These are phyloP conservation scores for Moelleriella libera DNA, from an alignment of 2,329 filamentous ascomycete species.

Conservation along the genomic window DNA sequence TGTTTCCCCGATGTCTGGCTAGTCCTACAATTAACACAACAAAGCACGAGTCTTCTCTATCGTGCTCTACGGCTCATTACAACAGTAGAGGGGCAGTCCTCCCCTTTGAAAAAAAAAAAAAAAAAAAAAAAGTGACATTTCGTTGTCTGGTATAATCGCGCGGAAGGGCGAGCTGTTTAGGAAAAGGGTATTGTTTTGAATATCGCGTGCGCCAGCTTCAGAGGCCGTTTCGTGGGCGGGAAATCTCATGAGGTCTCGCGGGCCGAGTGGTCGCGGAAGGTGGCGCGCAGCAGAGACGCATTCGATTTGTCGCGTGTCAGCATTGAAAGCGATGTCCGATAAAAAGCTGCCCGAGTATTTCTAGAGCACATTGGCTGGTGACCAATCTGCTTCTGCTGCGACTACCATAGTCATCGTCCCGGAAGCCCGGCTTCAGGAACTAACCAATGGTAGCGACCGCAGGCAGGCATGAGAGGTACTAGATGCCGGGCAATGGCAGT, in stretches of 20 bases:
- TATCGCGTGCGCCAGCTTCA: constrained; percentile 1
- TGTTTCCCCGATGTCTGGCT: constrained; percentile 4
- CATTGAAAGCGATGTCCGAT: too few relatives aligned
- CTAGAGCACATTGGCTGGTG: too few relatives aligned
- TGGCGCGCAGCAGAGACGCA: not conserved
- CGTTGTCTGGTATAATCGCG: constrained; percentile 13
- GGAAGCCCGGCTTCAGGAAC: not conserved
- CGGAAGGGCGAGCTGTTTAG: not conserved
- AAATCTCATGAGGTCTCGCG: not conserved
- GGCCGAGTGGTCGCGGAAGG: not conserved
- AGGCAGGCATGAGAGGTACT: constrained; percentile 3
- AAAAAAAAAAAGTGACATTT: constrained; percentile 6
- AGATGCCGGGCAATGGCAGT: not conserved
- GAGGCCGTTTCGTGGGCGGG: not conserved
- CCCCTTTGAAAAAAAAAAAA: constrained; percentile 7
- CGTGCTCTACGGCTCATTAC: constrained; percentile 6
- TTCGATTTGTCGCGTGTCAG: too few relatives aligned
- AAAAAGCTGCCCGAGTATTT: too few relatives aligned
- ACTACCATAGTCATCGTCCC: too few relatives aligned
- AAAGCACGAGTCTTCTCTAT: constrained; percentile 5
- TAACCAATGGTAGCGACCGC: constrained; percentile 6
- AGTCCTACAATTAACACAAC: constrained; percentile 8
- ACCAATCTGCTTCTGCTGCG: too few relatives aligned
- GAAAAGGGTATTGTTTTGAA: constrained; percentile 4
- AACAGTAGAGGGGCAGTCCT: constrained; percentile 4